Evolutionary conservation across 495 filamentous ascomycete genomes (phyloP).

Genomic region (Penicillium diatomitis): DNA sequence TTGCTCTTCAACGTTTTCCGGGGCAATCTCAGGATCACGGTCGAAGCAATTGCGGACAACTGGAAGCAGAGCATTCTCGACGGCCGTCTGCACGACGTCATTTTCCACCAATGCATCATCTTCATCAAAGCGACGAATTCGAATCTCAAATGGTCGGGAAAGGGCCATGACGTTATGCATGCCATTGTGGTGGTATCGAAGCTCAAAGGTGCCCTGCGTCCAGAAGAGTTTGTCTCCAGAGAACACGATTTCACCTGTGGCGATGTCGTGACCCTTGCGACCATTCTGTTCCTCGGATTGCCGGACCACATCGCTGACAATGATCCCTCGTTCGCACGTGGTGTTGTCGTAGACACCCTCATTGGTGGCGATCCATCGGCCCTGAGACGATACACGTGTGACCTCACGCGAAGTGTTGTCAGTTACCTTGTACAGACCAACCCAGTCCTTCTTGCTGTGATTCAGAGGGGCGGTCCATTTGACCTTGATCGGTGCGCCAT

Average conservation of each 20-base stretch:
- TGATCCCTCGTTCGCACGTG: conserved; percentile 68
- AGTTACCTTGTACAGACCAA: conserved; percentile 87
- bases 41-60: conserved; percentile 89
- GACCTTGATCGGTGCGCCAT: conserved; percentile 84
- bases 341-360: conserved; percentile 67
- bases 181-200: conserved; percentile 92
- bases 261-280: conserved; percentile 29
- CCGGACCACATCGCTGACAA: conserved; percentile 53
- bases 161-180: conserved; percentile 96
- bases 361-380: conserved; percentile 80
- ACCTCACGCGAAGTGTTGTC: conserved; percentile 82
- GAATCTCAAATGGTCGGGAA: conserved; percentile 85
- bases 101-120: conserved; percentile 45
- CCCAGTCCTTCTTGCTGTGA: conserved; percentile 91
- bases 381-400: conserved; percentile 75
- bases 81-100: conserved; percentile 44
- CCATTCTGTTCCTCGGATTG: conserved; percentile 36
- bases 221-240: conserved; percentile 93
- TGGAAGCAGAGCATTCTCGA: conserved; percentile 70
- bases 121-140: conserved; percentile 66
- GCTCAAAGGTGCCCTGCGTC: conserved; percentile 91
- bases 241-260: conserved; percentile 74
- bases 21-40: conserved; percentile 83
- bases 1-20: conserved; percentile 64
- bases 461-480: conserved; percentile 87